Evolutionary conservation across 139 green algal species (phyloP).

Genomic region (Eudorina sp.): DNA sequence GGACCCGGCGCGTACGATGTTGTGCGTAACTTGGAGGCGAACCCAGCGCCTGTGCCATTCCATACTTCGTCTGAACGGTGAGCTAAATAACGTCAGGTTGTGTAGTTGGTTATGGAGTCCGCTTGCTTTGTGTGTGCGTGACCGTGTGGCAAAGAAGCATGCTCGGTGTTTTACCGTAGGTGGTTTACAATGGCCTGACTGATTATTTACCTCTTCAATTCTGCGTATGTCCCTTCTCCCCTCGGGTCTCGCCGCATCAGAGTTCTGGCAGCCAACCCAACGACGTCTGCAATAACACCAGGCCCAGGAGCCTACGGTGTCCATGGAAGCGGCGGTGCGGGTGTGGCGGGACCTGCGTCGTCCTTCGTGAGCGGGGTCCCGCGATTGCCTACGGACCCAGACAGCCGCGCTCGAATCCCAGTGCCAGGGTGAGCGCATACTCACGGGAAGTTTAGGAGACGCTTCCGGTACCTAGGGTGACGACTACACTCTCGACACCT

Average conservation of each 20-base stretch:
- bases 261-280: conserved; percentile 3
- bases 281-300: conserved; percentile 23
- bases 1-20: conserved; percentile 35
- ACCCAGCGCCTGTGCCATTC: conserved; percentile 36
- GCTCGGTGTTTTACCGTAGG: too few species aligned
- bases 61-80: conserved; percentile 10
- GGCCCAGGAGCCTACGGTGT: conserved; percentile 1
- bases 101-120: too few species aligned
- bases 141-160: too few species aligned
- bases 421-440: conserved; percentile 21
- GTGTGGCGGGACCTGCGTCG: neutral
- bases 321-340: neutral
- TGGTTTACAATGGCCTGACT: too few species aligned
- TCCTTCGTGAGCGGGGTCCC: conserved; percentile 34
- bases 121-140: too few species aligned
- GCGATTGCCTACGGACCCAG: neutral
- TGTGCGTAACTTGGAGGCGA: neutral
- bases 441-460: too few species aligned
- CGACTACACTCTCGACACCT: too few species aligned
- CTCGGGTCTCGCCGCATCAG: too few species aligned
- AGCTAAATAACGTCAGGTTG: too few species aligned
- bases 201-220: too few species aligned
- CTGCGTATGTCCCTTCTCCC: too few species aligned
- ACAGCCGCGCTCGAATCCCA: neutral
- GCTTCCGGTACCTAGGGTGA: too few species aligned